Conservation (phyloP, 2,329 filamentous ascomycete genomes). For the Fusarium penzigii region DNA sequence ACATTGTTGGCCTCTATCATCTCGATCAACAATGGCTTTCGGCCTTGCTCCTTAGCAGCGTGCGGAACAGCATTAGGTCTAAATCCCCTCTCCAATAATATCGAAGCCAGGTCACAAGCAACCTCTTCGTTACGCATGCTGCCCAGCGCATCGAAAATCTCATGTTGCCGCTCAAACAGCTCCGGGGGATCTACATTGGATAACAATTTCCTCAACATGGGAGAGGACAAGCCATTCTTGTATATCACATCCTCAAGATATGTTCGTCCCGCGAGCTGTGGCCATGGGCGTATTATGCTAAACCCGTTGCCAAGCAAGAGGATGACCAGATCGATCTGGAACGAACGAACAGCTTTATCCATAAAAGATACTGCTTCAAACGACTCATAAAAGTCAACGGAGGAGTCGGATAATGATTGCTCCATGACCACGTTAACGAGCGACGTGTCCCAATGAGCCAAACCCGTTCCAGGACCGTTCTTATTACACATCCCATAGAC, state of each 20-base stretch:
- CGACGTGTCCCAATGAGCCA: slow-evolving; percentile 16
- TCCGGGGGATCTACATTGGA: not conserved
- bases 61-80: slow-evolving; percentile 13
- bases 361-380: not conserved
- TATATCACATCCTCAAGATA: not conserved
- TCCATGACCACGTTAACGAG: slow-evolving; percentile 6
- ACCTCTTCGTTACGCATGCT: slow-evolving; percentile 1
- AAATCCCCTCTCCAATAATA: slow-evolving; percentile 15
- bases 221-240: not conserved
- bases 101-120: slow-evolving; percentile 6
- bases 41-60: not conserved
- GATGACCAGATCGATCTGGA: not conserved
- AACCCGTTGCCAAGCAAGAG: not conserved
- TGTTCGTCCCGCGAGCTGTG: not conserved
- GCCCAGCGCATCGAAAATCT: slow-evolving; percentile 12
- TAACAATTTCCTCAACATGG: not conserved
- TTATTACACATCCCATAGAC: slow-evolving; percentile 14
- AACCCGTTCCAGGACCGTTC: slow-evolving; percentile 1
- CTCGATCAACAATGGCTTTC: not conserved
- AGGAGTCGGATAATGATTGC: not conserved
- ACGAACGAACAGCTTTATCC: not conserved
- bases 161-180: slow-evolving; percentile 11
- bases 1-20: not conserved
- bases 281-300: not conserved
- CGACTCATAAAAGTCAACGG: not conserved